Conservation (phyloP, 371 early-diverging fungal genomes). For the Actinomortierella wolfii region DNA sequence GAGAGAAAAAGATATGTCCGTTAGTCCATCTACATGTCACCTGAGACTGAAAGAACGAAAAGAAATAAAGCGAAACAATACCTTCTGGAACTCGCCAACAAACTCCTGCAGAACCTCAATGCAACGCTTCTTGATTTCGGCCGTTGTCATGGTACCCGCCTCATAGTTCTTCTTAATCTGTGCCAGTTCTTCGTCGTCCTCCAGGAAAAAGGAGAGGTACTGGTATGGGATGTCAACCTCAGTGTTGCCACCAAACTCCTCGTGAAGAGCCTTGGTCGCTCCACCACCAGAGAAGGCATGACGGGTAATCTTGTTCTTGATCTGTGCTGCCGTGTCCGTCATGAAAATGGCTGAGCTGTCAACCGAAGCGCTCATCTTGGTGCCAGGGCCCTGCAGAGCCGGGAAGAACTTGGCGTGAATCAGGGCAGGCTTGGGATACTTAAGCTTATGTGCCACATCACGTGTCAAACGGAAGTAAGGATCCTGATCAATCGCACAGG, state of each 20-base stretch:
- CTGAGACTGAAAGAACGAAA: too few relatives aligned
- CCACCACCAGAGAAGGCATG: constrained; percentile 98
- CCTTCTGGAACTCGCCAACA: constrained; percentile 87
- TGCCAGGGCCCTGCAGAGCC: constrained; percentile 94
- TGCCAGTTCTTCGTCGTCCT: constrained; percentile 94
- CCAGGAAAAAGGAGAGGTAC: constrained; percentile 96
- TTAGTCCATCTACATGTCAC: too few relatives aligned
- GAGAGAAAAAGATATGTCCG: not conserved
- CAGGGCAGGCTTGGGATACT: constrained; percentile 96
- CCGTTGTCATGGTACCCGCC: constrained; percentile 89
- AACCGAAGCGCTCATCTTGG: constrained; percentile 98
- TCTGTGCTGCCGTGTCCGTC: constrained; percentile 91
- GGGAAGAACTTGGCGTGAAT: constrained; percentile 98
- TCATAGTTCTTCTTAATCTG: constrained; percentile 78
- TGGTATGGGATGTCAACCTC: constrained; percentile 98
- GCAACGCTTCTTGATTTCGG: constrained; percentile 94
- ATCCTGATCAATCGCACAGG: constrained; percentile 99
- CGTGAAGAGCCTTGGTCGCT: constrained; percentile 93
- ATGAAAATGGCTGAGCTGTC: constrained; percentile 95
- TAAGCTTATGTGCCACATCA: constrained; percentile 94
- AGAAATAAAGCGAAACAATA: constrained; percentile 9
- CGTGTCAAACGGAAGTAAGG: constrained; percentile 99
- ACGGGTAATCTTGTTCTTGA: constrained; percentile 99
- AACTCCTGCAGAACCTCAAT: constrained; percentile 87
- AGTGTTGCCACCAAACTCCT: constrained; percentile 91